phyloP scores from a whole-genome alignment of 1,139 yeast genomes.

The Pichia sp. region DNA sequence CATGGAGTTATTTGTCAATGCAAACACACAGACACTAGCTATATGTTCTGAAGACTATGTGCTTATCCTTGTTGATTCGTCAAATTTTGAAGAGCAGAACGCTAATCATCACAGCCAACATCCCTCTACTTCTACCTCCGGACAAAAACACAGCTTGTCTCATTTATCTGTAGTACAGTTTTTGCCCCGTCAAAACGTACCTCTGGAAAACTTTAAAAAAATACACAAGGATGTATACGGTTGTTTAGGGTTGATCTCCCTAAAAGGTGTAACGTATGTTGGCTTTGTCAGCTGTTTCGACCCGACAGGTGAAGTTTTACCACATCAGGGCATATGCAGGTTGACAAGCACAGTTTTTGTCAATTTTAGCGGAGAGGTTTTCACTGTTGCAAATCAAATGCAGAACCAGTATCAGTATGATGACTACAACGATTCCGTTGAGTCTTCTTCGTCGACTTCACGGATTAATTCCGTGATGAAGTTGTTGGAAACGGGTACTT shows the following conservation, averaged over 20 bases:
- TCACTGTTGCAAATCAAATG: conserved; percentile 2
- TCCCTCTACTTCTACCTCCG: no score
- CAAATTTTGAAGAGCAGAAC: background rate
- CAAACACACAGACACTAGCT: conserved; percentile 47
- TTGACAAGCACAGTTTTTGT: conserved; percentile 54
- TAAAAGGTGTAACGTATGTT: conserved; percentile 47
- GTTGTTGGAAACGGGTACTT: conserved; percentile 52
- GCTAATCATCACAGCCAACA: no score
- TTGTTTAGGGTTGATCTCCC: conserved; percentile 49
- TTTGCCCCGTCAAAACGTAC: conserved; percentile 34
- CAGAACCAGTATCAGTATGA: background rate
- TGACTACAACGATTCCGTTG: conserved; percentile 4
- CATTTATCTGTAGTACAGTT: conserved; percentile 41
- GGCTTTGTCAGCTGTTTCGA: conserved; percentile 51
- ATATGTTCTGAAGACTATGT: conserved; percentile 41
- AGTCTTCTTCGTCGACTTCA: conserved; percentile 8
- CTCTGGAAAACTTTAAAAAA: conserved; percentile 24
- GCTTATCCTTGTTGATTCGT: conserved; percentile 34
- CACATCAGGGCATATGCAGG: conserved; percentile 42
- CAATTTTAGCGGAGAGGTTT: conserved; percentile 48
- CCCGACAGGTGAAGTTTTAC: conserved; percentile 51
- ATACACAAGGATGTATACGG: conserved; percentile 34
- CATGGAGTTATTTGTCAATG: conserved; percentile 46
- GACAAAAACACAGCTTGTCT: no score
- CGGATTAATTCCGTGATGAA: conserved; percentile 47